These are phyloP conservation scores for Myxozyma lipomycoides DNA, from an alignment of 805 yeast genomes.

Conservation along the genomic window DNA sequence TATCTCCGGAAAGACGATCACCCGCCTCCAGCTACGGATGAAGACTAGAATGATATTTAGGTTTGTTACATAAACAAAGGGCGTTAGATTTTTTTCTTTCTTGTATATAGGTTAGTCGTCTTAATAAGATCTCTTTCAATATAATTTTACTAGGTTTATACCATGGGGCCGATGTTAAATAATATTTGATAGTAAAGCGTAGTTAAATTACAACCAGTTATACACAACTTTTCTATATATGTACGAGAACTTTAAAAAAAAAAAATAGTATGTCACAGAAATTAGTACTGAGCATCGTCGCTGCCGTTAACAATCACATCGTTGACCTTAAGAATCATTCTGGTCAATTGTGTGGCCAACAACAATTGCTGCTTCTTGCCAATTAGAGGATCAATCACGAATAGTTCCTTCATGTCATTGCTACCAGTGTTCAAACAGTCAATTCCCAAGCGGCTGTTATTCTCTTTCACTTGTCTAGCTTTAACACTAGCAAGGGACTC, in stretches of 20 bases:
- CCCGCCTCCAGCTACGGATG: conserved; percentile 83
- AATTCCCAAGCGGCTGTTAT: conserved; percentile 73
- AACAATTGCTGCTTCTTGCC: conserved; percentile 95
- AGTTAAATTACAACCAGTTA: too few relatives aligned
- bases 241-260: too few relatives aligned
- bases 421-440: conserved; percentile 88
- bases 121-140: not conserved
- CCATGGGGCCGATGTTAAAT: not conserved
- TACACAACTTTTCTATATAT: not conserved
- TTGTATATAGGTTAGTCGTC: not conserved
- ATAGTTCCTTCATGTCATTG: conserved; percentile 88
- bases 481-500: conserved; percentile 81
- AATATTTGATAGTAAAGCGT: not conserved
- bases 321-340: conserved; percentile 96
- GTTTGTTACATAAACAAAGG: not conserved
- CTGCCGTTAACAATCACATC: conserved; percentile 90
- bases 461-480: conserved; percentile 75
- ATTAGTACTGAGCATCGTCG: conserved; percentile 46
- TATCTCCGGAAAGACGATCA: conserved; percentile 81
- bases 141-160: not conserved
- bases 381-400: conserved; percentile 93
- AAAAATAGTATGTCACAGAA: too few relatives aligned
- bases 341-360: conserved; percentile 93
- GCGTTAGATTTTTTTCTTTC: not conserved
- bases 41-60: conserved; percentile 44